Percentiles rank a stretch among this genome's conserved stretches.
These are phyloP conservation scores for Malus sieversii DNA, from an alignment of 306 rosid genomes.

Conservation along the genomic window DNA sequence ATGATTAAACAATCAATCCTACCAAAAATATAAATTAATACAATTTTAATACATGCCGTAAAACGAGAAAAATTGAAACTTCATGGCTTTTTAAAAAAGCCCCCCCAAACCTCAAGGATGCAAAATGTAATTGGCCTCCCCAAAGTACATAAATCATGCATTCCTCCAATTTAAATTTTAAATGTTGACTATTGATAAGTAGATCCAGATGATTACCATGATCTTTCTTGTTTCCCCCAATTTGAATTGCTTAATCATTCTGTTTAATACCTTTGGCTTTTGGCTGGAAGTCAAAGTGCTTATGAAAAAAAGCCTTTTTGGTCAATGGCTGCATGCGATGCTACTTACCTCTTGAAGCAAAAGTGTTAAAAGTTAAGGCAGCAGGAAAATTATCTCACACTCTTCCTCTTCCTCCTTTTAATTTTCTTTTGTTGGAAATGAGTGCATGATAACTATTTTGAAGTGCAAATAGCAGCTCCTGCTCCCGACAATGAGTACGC, in stretches of 20 bases:
- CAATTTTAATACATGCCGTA: background rate
- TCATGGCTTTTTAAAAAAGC: no score
- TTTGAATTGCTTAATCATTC: conserved; percentile 4
- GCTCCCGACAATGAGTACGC: background rate
- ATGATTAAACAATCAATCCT: background rate
- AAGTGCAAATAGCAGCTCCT: background rate
- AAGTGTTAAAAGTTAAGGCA: background rate
- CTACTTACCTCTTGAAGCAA: background rate
- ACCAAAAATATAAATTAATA: background rate
- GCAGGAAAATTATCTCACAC: background rate
- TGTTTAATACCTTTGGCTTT: background rate
- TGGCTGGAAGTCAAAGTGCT: background rate
- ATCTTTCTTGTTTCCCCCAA: background rate
- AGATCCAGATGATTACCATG: background rate
- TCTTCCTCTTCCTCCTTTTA: background rate
- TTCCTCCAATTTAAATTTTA: conserved; percentile 10
- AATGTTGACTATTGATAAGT: background rate
- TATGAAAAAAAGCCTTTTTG: background rate
- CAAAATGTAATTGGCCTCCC: background rate
- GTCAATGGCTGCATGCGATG: background rate
- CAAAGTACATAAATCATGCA: background rate
- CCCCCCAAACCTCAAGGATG: background rate
- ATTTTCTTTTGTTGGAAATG: background rate
- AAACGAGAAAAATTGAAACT: no score
- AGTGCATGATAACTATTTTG: background rate